These are phyloP conservation scores for Ceratobasidium sp. DNA, from an alignment of 1,284 basidiomycete genomes.

Conservation along the genomic window DNA sequence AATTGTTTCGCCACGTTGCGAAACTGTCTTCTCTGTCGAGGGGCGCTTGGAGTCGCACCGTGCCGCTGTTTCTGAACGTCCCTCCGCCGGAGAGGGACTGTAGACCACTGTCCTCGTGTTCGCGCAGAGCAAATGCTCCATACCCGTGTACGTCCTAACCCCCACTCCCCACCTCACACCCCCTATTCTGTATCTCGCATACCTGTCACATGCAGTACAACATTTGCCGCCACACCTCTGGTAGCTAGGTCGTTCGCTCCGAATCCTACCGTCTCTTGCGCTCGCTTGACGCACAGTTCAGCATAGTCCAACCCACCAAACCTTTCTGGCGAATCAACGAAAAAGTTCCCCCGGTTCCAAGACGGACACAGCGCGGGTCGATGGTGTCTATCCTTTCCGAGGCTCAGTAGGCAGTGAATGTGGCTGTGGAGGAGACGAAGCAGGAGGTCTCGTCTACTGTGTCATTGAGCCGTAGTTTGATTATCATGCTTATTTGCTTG, in stretches of 20 bases:
- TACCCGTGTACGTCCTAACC: constrained; percentile 58
- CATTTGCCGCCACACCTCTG: constrained; percentile 65
- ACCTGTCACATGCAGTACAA: constrained; percentile 61
- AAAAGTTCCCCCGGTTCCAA: constrained; percentile 56
- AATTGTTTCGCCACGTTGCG: constrained; percentile 33
- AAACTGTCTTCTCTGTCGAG: constrained; percentile 30
- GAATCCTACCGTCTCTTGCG: constrained; percentile 70
- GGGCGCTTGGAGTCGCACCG: constrained; percentile 34
- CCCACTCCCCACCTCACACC: not conserved
- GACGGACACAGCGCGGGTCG: constrained; percentile 50
- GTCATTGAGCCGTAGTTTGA: constrained; percentile 63
- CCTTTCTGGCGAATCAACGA: constrained; percentile 68
- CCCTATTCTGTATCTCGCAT: not conserved
- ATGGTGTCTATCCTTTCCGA: constrained; percentile 52
- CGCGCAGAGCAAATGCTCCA: constrained; percentile 43
- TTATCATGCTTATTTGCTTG: constrained; percentile 72
- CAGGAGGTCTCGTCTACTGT: constrained; percentile 54
- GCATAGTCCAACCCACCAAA: constrained; percentile 70
- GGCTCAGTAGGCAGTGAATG: constrained; percentile 50
- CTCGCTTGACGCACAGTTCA: constrained; percentile 66
- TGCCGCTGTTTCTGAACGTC: constrained; percentile 6
- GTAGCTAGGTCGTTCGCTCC: constrained; percentile 65
- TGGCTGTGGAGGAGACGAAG: constrained; percentile 48
- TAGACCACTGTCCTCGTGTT: constrained; percentile 22
- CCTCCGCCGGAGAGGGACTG: constrained; percentile 40